Evolutionary conservation across 164 flowering plant species (phyloP), one percentile per base, ranked within the genome.

Genomic region (Chimonanthus praecox): DNA sequence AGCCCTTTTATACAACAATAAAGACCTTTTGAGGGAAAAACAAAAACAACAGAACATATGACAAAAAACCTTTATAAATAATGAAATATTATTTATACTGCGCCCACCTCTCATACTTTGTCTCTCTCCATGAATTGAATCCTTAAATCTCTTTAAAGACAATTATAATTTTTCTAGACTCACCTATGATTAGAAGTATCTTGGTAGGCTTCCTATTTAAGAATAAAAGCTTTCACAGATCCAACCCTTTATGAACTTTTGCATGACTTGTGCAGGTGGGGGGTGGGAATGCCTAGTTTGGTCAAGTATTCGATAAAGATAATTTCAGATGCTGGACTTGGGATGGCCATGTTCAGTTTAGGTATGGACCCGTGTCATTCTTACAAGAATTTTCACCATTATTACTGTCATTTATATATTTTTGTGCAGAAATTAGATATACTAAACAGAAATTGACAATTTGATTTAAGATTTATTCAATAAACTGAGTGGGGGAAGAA

Each of bases 291-390:
- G 93, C 93, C 93, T 2, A 85, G 79, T 63, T 70, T 89, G 76
- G 77, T 89, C 11, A 79, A 85, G 66, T 74, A 83, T 54, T 89
- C 93, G 2, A 84, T 88, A 10, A 80, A 84, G 71, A 87, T 89
- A 70, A 80, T 89, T n/a, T 87, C 93, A 6, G 89, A 89, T 78
- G 90, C 91, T 7, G 91, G 91, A 1, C 87, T 87, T 58, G 93
- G 91, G 48, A 89, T 87, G 93, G 89, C 91, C 45, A 89, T 87
- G 93, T 89, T 89, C 80, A 88, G 90, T 70, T 79, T 89, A 74
- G 92, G 89, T 83, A 82, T 44, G 69, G 61, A 13, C 11, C 61
- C 3, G 16, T 58, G 61, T 58, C 4, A 58, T 58, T 33, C 33
- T 33, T 33, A 33, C 33, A 33, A 33, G 33, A 33, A 33, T 1